Base-by-base conservation (phyloP, 2,329 filamentous ascomycete species). In the Fusarium sp. region DNA sequence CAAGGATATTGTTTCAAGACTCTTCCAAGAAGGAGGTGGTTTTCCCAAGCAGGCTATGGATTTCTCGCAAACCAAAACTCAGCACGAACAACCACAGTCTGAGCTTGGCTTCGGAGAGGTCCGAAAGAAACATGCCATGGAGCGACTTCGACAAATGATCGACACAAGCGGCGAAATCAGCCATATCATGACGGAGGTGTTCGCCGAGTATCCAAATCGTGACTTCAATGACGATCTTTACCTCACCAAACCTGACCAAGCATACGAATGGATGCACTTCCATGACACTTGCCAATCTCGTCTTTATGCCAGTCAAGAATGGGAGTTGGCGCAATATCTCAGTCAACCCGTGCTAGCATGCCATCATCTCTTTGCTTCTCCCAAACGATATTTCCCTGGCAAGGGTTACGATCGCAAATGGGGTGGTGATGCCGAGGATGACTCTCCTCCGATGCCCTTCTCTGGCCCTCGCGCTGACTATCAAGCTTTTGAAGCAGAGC, bases 221-320 rank as follows among this genome's bases (percentile, higher is more conserved):
- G 90, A 94, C 22, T 99, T 92, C 80, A 97, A 98, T 81, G 96
- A 99, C 78, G 96, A 99, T 79, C 92, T 91, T 1, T 91, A 93
- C 72, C 89, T 99, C 32, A 92, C 91, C 34, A 99, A 99, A 77
- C 97, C 97, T 0, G 90, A 91, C 71, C 83, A 87, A 78, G 93
- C 93, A 1, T 97, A 97, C 79, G 95, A 98, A 76, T 99, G 96
- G 96, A 87, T 99, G 58, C 86, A 97, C 79, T 98, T 99, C 80
- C 93, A 98, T 79, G 96, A 98, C 75, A 84, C 85, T 1, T 90
- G 97, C 68, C 94, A 93, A 25, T 90, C 91, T 1, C 89, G 91
- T 41, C 86, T 98, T 2, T 97, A 91, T 77, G 83, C 89, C n/a
- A 90, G 88, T 63, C 95, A 98, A 78, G 94, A 97, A 59, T 99